Evolutionary conservation across 129 eudicot species (phyloP).

Genomic region (sunflower (Helianthus annuus)): HanXRQr2.0-SUNRISE NC_035442.2:33921225-33921724

Average conservation of each 20-base stretch:
- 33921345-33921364: neutral
- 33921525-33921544: slow-evolving; percentile 14
- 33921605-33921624: slow-evolving; percentile 26
- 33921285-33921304: neutral
- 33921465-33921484: slow-evolving; percentile 18
- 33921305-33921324: neutral
- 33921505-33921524: neutral
- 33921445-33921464: slow-evolving; percentile 37
- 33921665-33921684: slow-evolving; percentile 44
- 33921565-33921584: slow-evolving; percentile 26
- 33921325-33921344: neutral
- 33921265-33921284: neutral
- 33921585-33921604: slow-evolving; percentile 13
- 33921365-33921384: neutral
- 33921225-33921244: neutral
- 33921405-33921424: slow-evolving; percentile 16
- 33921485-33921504: slow-evolving; percentile 1
- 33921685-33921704: slow-evolving; percentile 18
- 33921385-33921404: slow-evolving; percentile 24
- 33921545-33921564: slow-evolving; percentile 24
- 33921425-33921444: slow-evolving; percentile 21
- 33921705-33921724: slow-evolving; percentile 54
- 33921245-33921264: neutral
- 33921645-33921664: slow-evolving; percentile 19
- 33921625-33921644: slow-evolving; percentile 5